These are phyloP conservation scores for Exophiala viscosa DNA, from an alignment of 2,329 filamentous ascomycete species.

Conservation along the genomic window DNA sequence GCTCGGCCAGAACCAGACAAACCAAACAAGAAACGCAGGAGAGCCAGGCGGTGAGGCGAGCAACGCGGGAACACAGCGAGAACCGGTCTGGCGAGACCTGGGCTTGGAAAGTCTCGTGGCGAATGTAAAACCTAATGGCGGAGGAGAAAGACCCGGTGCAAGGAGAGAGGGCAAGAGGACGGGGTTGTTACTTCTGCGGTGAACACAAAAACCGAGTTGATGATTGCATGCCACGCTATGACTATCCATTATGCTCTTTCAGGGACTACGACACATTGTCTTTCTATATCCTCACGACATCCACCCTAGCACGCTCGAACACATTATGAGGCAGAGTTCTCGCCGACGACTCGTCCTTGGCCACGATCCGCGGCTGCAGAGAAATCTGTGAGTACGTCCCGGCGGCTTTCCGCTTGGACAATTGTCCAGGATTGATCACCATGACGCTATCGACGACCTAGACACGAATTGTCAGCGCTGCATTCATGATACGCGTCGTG, in stretches of 20 bases:
- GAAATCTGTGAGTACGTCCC: conserved; percentile 83
- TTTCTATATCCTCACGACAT: conserved; percentile 71
- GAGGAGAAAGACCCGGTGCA: conserved; percentile 6
- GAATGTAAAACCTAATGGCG: conserved; percentile 5
- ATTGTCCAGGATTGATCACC: conserved; percentile 81
- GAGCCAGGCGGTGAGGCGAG: conserved; percentile 17
- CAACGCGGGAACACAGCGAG: conserved; percentile 19
- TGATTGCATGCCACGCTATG: not conserved
- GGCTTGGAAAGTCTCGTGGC: conserved; percentile 35
- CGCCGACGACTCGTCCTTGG: conserved; percentile 55
- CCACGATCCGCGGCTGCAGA: conserved; percentile 62
- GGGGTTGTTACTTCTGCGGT: conserved; percentile 21
- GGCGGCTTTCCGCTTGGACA: conserved; percentile 78
- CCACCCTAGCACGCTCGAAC: conserved; percentile 78
- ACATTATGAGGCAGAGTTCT: conserved; percentile 68
- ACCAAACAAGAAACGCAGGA: conserved; percentile 39
- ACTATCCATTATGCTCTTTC: no score
- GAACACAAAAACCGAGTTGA: conserved; percentile 1
- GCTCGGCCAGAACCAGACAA: conserved; percentile 52
- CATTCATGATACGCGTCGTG: not conserved
- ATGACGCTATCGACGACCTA: conserved; percentile 88
- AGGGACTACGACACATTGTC: not conserved
- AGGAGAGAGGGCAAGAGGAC: conserved; percentile 15
- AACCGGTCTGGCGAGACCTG: conserved; percentile 55
- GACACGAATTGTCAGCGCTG: conserved; percentile 19